Percentiles rank a stretch among this genome's conserved stretches.
phyloP scores from a whole-genome alignment of 2,329 filamentous ascomycete genomes.

The Fusarium circinatum region DNA sequence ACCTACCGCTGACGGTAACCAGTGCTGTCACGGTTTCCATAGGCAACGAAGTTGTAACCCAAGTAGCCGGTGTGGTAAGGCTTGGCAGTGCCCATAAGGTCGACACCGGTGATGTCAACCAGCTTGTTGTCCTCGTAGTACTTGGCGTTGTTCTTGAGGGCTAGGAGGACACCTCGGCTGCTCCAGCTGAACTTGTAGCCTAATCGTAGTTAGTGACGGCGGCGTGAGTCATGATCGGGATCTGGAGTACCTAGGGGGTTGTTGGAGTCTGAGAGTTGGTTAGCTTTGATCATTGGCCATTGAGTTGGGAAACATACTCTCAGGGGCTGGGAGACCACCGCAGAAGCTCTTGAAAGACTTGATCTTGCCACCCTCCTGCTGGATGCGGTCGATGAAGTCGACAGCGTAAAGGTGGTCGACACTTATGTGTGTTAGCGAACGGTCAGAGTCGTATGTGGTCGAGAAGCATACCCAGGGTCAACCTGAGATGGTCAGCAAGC shows the following conservation, averaged over 20 bases:
- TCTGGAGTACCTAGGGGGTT: constrained; percentile 74
- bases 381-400: constrained; percentile 89
- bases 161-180: constrained; percentile 86
- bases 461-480: constrained; percentile 37
- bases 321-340: constrained; percentile 75
- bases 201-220: background rate
- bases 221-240: background rate
- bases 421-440: constrained; percentile 1
- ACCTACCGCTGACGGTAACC: constrained; percentile 84
- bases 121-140: constrained; percentile 84
- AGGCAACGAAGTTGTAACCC: constrained; percentile 86
- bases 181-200: constrained; percentile 72
- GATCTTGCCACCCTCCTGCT: constrained; percentile 87
- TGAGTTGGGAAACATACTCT: constrained; percentile 50
- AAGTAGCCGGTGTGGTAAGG: constrained; percentile 87
- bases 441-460: background rate
- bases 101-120: constrained; percentile 68
- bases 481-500: constrained; percentile 13
- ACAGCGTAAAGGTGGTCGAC: constrained; percentile 72
- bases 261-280: constrained; percentile 66
- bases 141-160: constrained; percentile 85
- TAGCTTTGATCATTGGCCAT: constrained; percentile 2
- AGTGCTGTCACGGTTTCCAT: constrained; percentile 92
- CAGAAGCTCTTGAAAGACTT: constrained; percentile 85
- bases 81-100: constrained; percentile 88